Percentiles rank a stretch among this genome's conserved stretches.
These are phyloP conservation scores for Diaporthe sp. DNA, from an alignment of 2,329 filamentous ascomycete genomes.

Conservation along the genomic window DNA sequence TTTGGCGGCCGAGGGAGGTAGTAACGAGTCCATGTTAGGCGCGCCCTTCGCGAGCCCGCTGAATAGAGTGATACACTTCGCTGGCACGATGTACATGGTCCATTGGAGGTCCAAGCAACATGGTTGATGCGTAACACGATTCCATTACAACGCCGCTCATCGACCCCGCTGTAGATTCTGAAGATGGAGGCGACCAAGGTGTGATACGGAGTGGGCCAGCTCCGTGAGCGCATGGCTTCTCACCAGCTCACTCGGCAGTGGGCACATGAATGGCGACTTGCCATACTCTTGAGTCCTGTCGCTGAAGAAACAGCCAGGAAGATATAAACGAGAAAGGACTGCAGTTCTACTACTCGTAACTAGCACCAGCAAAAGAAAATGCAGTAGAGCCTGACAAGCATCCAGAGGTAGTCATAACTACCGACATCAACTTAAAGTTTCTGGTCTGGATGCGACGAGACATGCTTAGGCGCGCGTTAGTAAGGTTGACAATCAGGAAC, in stretches of 20 bases:
- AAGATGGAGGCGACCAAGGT: background rate
- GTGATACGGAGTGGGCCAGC: constrained; percentile 19
- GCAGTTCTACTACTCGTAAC: background rate
- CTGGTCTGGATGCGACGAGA: background rate
- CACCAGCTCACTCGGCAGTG: background rate
- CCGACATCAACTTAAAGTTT: background rate
- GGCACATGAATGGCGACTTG: background rate
- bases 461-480: background rate
- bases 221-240: background rate
- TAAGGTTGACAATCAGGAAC: constrained; percentile 13
- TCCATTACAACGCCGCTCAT: background rate
- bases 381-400: background rate
- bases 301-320: too few relatives aligned
- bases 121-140: background rate
- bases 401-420: background rate
- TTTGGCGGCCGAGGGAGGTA: constrained; percentile 19
- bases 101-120: background rate
- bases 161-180: background rate
- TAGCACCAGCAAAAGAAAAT: background rate
- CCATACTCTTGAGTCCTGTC: background rate
- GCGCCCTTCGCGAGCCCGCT: background rate
- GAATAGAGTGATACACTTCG: background rate
- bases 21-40: background rate
- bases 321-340: background rate
- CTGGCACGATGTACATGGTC: background rate